Conservation (phyloP, 1,284 basidiomycete species). For the Apiotrichum gamsii region DNA sequence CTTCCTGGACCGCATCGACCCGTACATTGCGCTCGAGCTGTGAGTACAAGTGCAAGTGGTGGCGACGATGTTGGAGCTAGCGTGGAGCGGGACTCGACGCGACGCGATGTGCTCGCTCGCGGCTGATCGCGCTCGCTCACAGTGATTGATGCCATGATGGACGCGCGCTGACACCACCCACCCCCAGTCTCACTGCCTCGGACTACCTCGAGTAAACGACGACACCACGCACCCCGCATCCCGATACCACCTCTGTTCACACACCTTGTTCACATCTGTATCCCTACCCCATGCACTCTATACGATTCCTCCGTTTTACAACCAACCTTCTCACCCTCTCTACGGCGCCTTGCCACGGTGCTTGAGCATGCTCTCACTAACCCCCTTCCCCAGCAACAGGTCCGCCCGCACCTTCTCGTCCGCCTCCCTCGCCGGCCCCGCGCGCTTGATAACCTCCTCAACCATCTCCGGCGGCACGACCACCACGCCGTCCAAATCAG, state of each 20-base stretch:
- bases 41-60: constrained; percentile 37
- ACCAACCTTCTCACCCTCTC: background rate
- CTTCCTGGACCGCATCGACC: constrained; percentile 53
- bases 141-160: background rate
- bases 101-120: no score
- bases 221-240: background rate
- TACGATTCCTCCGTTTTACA: background rate
- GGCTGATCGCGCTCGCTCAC: no score
- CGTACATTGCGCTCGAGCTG: constrained; percentile 56
- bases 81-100: no score
- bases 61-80: no score
- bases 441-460: constrained; percentile 58
- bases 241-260: background rate
- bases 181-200: constrained; percentile 47
- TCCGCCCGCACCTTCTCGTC: constrained; percentile 73
- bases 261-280: constrained; percentile 2
- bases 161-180: constrained; percentile 5
- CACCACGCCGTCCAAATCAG: constrained; percentile 85
- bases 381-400: constrained; percentile 64
- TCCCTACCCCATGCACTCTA: background rate
- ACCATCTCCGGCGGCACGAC: constrained; percentile 62
- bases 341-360: constrained; percentile 32
- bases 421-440: constrained; percentile 57
- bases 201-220: constrained; percentile 45
- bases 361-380: constrained; percentile 69